A percentile compares a stretch with the other conserved stretches of the same genome.
Evolutionary conservation across 495 filamentous ascomycete genomes (phyloP).

Genomic region (Neurospora sp.): DNA sequence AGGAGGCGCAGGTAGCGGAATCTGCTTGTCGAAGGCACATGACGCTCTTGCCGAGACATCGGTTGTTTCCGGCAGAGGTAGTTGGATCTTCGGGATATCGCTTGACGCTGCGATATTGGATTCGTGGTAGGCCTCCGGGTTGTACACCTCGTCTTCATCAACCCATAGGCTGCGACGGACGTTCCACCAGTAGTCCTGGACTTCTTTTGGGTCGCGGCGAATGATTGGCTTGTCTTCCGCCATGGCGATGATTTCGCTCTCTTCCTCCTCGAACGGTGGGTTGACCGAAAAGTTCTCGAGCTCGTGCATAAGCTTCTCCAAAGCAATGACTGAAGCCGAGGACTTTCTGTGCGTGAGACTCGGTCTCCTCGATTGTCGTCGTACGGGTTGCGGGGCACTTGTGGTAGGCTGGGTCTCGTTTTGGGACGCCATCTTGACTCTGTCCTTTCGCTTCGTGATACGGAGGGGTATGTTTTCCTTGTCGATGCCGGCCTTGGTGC

Average conservation of each 20-base stretch:
- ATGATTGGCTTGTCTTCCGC: neutral
- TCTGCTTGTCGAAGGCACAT: neutral
- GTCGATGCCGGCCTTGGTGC: neutral
- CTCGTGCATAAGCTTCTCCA: constrained; percentile 1
- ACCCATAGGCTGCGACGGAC: constrained; percentile 13
- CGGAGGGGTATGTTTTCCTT: neutral
- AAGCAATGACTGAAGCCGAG: neutral
- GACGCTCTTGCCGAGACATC: neutral
- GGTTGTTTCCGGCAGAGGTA: neutral
- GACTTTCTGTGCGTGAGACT: neutral
- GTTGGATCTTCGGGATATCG: neutral
- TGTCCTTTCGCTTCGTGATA: neutral
- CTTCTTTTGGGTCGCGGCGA: constrained; percentile 4
- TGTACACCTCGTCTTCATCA: constrained; percentile 8
- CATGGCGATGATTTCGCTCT: neutral
- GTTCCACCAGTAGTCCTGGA: constrained; percentile 9
- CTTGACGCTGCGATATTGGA: neutral
- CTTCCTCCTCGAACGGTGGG: neutral
- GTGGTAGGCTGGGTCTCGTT: neutral
- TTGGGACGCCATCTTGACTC: neutral
- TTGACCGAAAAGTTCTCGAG: neutral
- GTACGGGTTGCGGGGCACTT: neutral
- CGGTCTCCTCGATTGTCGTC: neutral
- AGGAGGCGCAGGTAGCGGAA: neutral
- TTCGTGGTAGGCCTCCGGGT: neutral